Evolutionary conservation across 1,284 basidiomycete species (phyloP), one percentile per base, ranked within the genome.

Genomic region (Psilocybe mexicana): DNA sequence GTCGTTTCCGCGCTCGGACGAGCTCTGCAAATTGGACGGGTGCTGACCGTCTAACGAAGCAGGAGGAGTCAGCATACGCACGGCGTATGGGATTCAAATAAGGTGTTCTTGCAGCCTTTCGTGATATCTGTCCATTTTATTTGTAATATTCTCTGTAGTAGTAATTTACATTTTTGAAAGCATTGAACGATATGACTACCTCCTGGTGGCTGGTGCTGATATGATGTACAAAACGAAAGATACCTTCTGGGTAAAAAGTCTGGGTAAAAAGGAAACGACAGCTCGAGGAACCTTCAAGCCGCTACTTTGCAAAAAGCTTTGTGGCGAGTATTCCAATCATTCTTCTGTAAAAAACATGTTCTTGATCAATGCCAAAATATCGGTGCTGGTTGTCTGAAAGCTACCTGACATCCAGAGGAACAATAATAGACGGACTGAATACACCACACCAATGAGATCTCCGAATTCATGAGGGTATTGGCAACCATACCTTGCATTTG

Each of bases 1-100:
- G 86, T 59, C 82, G 90, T 49, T 96, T 97, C 78, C 82, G 94
- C 59, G 88, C 91, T 11, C 81, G 95, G 54, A 93, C 93, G 6
- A 94, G 92, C 67, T 95, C 93, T 18, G 96, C 95, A 43, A 96
- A 96, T 71, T 98, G 95, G 95, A 84, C 85, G 14, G 93, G 92
- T 14, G 77, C 87, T 12, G 95, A 98, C 75, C 81, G 86, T 36
- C 76, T 98, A 62, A 95, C 93, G 6, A 73, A 79, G 38, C 84
- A 89, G 62, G 95, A 98, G 73, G 87, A 95, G 74, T 77, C 80
- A 57, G 91, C 94, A 65, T 98, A 97, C 70, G 92, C 88, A 2
- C 82, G 82, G 66, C 80, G 90, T 59, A 98, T 98, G 95, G 94
- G 94, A 3, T 98, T 89, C 76, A 79, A 76, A 62, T 78, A 72